Conservation (phyloP, 108 stramenopile species). For the Fragilaria crotonensis region DNA sequence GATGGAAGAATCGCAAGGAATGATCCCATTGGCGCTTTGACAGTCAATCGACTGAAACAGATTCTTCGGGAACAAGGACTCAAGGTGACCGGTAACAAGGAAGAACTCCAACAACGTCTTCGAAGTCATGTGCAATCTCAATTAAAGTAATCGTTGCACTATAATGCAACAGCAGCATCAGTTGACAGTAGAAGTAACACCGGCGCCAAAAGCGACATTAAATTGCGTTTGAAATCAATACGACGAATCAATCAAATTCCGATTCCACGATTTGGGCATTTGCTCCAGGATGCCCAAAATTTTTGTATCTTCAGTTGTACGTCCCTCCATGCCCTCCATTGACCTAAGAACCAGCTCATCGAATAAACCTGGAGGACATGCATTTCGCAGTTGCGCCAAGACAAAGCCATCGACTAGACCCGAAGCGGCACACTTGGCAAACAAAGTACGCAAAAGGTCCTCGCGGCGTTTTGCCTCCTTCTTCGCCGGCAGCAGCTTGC, state of each 20-base stretch:
- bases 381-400: constrained; percentile 27
- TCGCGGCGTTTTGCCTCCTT: constrained; percentile 13
- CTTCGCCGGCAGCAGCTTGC: constrained; percentile 18
- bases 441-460: constrained; percentile 17
- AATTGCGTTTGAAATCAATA: not conserved
- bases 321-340: not conserved
- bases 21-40: constrained; percentile 70
- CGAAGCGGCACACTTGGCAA: constrained; percentile 19
- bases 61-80: constrained; percentile 55
- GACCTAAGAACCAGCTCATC: constrained; percentile 14
- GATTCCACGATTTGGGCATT: not conserved
- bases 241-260: not conserved
- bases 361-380: constrained; percentile 16
- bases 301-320: not conserved
- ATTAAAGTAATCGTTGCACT: not conserved
- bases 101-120: constrained; percentile 69
- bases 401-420: constrained; percentile 44
- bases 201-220: not conserved
- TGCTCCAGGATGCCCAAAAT: not conserved
- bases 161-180: not conserved
- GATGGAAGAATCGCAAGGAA: constrained; percentile 13
- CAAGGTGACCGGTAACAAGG: constrained; percentile 64
- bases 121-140: constrained; percentile 48
- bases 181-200: not conserved
- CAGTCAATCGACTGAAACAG: constrained; percentile 73